phyloP scores from a whole-genome alignment of 768 basidiomycete genomes.

The Mycena vitilis region DNA sequence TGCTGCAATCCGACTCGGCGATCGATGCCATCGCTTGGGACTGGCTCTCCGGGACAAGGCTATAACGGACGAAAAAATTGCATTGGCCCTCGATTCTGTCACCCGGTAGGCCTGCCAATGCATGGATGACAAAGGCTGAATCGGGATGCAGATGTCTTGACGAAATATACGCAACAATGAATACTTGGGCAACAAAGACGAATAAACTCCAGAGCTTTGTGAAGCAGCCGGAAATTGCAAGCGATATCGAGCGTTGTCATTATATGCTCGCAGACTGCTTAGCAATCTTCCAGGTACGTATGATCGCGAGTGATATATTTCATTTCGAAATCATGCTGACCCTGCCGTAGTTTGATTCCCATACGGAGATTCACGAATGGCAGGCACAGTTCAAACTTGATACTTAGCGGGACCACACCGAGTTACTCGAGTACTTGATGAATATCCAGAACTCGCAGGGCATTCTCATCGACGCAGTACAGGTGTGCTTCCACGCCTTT shows the following conservation, averaged over 20 bases:
- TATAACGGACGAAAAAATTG: slow-evolving; percentile 44
- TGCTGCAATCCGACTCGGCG: slow-evolving; percentile 56
- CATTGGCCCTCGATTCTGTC: slow-evolving; percentile 45
- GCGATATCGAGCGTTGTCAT: slow-evolving; percentile 60
- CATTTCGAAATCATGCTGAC: neutral
- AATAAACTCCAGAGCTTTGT: slow-evolving; percentile 55
- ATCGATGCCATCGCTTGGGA: slow-evolving; percentile 60
- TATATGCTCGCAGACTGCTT: slow-evolving; percentile 58
- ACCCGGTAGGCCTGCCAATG: slow-evolving; percentile 45
- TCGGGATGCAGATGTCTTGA: slow-evolving; percentile 42
- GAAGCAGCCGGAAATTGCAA: slow-evolving; percentile 56
- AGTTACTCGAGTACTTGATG: slow-evolving; percentile 56
- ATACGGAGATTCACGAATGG: slow-evolving; percentile 61
- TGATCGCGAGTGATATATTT: neutral
- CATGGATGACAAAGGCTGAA: neutral
- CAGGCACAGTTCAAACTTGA: slow-evolving; percentile 55
- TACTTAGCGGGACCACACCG: slow-evolving; percentile 53
- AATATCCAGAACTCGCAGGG: slow-evolving; percentile 56
- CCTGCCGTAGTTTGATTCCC: slow-evolving; percentile 51
- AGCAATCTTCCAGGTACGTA: slow-evolving; percentile 57
- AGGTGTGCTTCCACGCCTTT: slow-evolving; percentile 14
- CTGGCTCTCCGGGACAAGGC: slow-evolving; percentile 51
- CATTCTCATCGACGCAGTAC: slow-evolving; percentile 46
- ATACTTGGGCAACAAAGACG: slow-evolving; percentile 54
- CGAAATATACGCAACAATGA: slow-evolving; percentile 53